Percentiles rank a stretch among this genome's conserved stretches.
phyloP scores from a whole-genome alignment of 2,329 filamentous ascomycete species.

The Paradendryphiella salina region DNA sequence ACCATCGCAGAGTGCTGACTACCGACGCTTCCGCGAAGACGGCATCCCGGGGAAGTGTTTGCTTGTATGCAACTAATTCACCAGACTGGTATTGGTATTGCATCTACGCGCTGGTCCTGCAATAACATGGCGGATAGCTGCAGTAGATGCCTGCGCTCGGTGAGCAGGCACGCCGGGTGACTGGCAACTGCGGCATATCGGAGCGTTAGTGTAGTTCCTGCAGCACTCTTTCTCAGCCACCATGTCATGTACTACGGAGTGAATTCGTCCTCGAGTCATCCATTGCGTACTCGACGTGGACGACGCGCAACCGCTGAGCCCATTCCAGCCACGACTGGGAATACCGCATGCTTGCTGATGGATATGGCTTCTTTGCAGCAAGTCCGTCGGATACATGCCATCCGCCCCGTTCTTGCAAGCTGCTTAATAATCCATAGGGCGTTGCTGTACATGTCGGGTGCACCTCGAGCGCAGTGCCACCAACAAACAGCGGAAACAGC shows the following conservation, averaged over 20 bases:
- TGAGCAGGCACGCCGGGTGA: constrained; percentile 7
- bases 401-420: neutral
- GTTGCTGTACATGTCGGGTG: neutral
- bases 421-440: constrained; percentile 13
- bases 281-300: neutral
- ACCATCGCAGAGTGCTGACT: neutral
- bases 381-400: constrained; percentile 10
- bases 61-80: neutral
- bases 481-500: neutral
- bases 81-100: neutral
- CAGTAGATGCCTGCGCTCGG: constrained; percentile 11
- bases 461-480: neutral
- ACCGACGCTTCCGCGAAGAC: too few species aligned
- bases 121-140: neutral
- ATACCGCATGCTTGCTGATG: neutral
- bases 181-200: neutral
- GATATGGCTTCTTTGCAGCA: constrained; percentile 9
- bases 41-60: too few species aligned
- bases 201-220: constrained; percentile 7
- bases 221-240: neutral
- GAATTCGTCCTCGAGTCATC: constrained; percentile 2
- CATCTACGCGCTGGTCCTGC: constrained; percentile 5
- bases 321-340: neutral
- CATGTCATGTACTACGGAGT: constrained; percentile 5
- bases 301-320: neutral